These are phyloP conservation scores for Eremochloa ophiuroides DNA, from an alignment of 176 grass and related monocot genomes.

Conservation along the genomic window DNA sequence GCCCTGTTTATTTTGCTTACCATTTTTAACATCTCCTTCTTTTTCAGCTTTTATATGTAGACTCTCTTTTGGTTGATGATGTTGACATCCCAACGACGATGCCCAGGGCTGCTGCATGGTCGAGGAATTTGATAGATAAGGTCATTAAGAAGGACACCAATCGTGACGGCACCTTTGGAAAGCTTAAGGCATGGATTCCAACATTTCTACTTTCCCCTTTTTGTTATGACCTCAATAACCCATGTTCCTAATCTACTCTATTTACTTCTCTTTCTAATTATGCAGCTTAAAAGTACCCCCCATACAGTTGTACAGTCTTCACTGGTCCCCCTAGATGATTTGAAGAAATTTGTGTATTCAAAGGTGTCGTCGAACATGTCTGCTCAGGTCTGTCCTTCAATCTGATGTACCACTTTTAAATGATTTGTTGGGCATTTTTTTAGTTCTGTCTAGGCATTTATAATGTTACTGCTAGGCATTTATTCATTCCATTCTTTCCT, in stretches of 20 bases:
- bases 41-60: not conserved
- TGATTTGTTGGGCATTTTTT: too few relatives aligned
- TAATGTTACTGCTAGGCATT: too few relatives aligned
- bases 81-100: not conserved
- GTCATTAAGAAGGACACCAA: not conserved
- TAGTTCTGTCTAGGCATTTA: too few relatives aligned
- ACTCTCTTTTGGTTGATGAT: not conserved
- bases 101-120: not conserved
- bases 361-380: too few relatives aligned
- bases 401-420: too few relatives aligned
- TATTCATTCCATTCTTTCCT: too few relatives aligned
- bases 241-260: not conserved
- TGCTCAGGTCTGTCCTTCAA: too few relatives aligned
- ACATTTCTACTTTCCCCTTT: fast-evolving
- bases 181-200: not conserved
- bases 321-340: too few relatives aligned
- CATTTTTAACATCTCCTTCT: not conserved
- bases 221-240: not conserved
- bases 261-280: not conserved
- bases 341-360: too few relatives aligned
- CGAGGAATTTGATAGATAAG: not conserved
- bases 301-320: too few relatives aligned
- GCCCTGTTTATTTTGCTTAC: not conserved
- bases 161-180: not conserved
- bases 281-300: too few relatives aligned